Evolutionary conservation across 352 stramenopile species (phyloP).

Genomic region (Globisporangium polare): DNA sequence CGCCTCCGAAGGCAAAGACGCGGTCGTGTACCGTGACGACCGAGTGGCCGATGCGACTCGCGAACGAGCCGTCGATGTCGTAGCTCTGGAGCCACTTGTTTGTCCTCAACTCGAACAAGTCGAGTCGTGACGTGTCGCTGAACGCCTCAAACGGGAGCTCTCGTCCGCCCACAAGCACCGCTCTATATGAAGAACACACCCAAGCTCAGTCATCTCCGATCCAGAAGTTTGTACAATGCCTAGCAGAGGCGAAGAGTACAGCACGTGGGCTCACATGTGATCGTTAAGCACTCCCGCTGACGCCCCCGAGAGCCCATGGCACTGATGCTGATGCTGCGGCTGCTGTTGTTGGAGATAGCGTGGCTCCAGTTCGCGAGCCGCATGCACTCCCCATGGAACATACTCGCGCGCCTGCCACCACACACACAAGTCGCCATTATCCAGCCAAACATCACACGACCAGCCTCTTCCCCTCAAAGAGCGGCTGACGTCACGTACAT

Average conservation of each 20-base stretch:
- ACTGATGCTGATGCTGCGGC: slow-evolving; percentile 10
- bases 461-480: neutral
- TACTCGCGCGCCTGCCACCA: slow-evolving; percentile 36
- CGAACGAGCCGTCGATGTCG: slow-evolving; percentile 50
- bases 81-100: slow-evolving; percentile 53
- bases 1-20: slow-evolving; percentile 58
- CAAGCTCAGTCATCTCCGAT: neutral
- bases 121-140: slow-evolving; percentile 27
- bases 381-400: slow-evolving; percentile 35
- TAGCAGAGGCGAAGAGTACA: neutral
- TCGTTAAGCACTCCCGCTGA: slow-evolving; percentile 32
- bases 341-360: slow-evolving; percentile 13
- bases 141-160: slow-evolving; percentile 31
- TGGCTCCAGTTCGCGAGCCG: slow-evolving; percentile 23
- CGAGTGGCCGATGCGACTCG: slow-evolving; percentile 50
- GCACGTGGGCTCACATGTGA: slow-evolving; percentile 35
- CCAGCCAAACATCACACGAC: neutral
- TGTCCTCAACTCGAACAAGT: slow-evolving; percentile 54
- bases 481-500: neutral
- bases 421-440: neutral
- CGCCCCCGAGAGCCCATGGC: slow-evolving; percentile 22
- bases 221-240: neutral
- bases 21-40: slow-evolving; percentile 33
- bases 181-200: slow-evolving; percentile 21
- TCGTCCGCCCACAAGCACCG: slow-evolving; percentile 52